Base-by-base conservation (phyloP, 768 basidiomycete species). In the Tricholoma sp. region DNA sequence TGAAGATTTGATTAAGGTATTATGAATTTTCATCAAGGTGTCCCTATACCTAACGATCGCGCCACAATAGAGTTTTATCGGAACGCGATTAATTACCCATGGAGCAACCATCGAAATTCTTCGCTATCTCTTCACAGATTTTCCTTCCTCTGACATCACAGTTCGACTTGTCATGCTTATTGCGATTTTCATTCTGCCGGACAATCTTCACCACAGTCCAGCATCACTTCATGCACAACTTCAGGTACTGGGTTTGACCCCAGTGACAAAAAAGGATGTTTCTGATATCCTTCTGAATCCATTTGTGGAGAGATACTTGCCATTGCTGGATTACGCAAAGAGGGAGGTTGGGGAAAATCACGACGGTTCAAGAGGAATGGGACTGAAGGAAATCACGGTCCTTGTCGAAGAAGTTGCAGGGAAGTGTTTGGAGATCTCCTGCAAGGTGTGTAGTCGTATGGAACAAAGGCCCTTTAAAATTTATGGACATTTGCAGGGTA, bases 131-230 rank as follows among this genome's bases (percentile, higher is more conserved):
- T 85, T 80, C 67, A 68, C 72, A 47, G 89, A 91, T 65, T 90
- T 87, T 66, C 84, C 86, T 19, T 83, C 80, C 43, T 62, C 74
- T 6, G 80, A 88, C 64, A 76, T 78, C 19, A 74, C 74, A 49
- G 85, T 84, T 60, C 85, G 88, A 41, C 77, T 85, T 19, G 87
- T 88, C 54, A 83, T 94, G 71, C 77, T 92, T n/a, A 76, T 90
- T 56, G 81, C 83, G 14, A 74, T 86, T 18, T 89, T 86, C 69
- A 73, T 84, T 32, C 61, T 71, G 16, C 69, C 72, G 45, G 74
- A 76, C 54, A 66, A 69, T 52, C 60, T 66, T 19, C 69, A 69
- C 39, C 70, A 70, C 54, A 68, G 66, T 18, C 60, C 70, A 11
- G 59, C 63, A 27, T 67, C 73, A 0, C 70, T 82, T 55, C 76